Evolutionary conservation across 2,329 filamentous ascomycete genomes (phyloP).

Genomic region (Thermothelomyces thermophilus): DNA sequence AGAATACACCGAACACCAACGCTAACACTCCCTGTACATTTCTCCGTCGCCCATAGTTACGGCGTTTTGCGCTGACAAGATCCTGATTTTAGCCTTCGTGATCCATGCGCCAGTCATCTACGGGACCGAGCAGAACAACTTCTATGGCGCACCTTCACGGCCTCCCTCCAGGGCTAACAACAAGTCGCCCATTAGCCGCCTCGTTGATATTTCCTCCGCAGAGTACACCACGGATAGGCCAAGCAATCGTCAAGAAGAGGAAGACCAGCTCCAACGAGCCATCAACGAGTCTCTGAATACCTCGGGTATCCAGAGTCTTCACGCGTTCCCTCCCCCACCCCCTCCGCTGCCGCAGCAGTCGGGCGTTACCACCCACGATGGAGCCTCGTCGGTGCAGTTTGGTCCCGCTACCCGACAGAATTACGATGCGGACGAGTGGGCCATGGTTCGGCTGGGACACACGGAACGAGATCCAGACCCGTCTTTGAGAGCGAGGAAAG

Average conservation of each 20-base stretch:
- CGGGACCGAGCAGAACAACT: slow-evolving; percentile 36
- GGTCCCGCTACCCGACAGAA: slow-evolving; percentile 51
- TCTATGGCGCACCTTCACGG: slow-evolving; percentile 45
- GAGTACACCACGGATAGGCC: slow-evolving; percentile 35
- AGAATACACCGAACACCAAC: slow-evolving; percentile 4
- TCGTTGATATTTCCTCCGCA: slow-evolving; percentile 34
- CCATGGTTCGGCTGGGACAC: slow-evolving; percentile 44
- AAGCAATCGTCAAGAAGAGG: slow-evolving; percentile 38
- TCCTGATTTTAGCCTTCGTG: slow-evolving; percentile 39
- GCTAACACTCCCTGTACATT: slow-evolving; percentile 4
- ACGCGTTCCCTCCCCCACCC: slow-evolving; percentile 22
- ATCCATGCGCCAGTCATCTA: slow-evolving; percentile 48
- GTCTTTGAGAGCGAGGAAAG: slow-evolving; percentile 38
- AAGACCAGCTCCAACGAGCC: slow-evolving; percentile 51
- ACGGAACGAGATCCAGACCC: slow-evolving; percentile 35
- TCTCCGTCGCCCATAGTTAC: background rate
- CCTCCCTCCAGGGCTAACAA: slow-evolving; percentile 56
- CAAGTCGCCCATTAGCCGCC: slow-evolving; percentile 49
- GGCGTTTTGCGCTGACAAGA: background rate
- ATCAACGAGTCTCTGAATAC: slow-evolving; percentile 50
- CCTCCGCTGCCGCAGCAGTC: slow-evolving; percentile 44
- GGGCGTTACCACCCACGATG: slow-evolving; percentile 38
- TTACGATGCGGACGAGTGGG: slow-evolving; percentile 53
- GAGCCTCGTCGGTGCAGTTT: slow-evolving; percentile 42
- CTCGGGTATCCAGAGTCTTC: slow-evolving; percentile 36